Evolutionary conservation across 371 early-diverging fungal species (phyloP).

Genomic region (Syncephalis fuscata): DNA sequence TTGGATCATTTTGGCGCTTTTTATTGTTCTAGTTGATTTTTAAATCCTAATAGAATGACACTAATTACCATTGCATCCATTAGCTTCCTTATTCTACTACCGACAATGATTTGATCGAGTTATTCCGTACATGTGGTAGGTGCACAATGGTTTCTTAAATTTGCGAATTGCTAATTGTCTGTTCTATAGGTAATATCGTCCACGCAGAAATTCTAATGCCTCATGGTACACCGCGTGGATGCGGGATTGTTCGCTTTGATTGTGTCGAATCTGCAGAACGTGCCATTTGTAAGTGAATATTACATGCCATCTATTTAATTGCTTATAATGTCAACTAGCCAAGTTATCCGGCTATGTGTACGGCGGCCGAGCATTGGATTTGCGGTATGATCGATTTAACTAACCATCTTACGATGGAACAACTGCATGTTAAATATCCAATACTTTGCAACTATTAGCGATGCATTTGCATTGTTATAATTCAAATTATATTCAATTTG

Average conservation of each 20-base stretch:
- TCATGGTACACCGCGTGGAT: constrained; percentile 33
- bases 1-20: too few relatives aligned
- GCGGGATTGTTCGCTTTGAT: constrained; percentile 43
- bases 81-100: constrained; percentile 42
- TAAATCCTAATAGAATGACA: too few relatives aligned
- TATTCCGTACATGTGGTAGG: constrained; percentile 33
- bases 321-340: too few relatives aligned
- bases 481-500: too few relatives aligned
- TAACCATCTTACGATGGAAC: too few relatives aligned
- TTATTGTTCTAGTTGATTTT: too few relatives aligned
- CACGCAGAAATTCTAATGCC: constrained; percentile 22
- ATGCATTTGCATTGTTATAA: too few relatives aligned
- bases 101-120: constrained; percentile 35
- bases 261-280: constrained; percentile 26
- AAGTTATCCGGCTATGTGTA: constrained; percentile 10
- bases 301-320: too few relatives aligned
- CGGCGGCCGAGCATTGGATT: constrained; percentile 7
- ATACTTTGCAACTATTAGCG: too few relatives aligned
- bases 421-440: too few relatives aligned
- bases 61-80: too few relatives aligned
- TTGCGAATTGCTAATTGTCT: constrained; percentile 2
- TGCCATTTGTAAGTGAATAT: constrained; percentile 25
- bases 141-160: too few relatives aligned
- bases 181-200: constrained; percentile 12
- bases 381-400: constrained; percentile 10